Base-by-base conservation (phyloP, 73 alveolate species). In the Breviolum minutum region DNA sequence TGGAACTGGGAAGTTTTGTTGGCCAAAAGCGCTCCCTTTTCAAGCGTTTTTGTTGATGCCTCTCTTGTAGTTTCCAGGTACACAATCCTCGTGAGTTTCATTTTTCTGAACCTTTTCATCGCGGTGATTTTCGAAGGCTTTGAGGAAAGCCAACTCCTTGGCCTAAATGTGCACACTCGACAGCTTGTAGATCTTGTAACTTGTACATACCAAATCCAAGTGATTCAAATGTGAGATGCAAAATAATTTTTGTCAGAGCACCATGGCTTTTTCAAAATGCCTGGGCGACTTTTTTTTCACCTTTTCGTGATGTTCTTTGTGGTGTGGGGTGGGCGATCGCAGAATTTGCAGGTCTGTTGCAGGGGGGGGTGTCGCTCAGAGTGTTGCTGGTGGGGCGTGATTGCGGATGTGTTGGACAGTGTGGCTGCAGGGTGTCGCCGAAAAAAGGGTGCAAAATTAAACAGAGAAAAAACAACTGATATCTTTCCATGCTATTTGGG, bases 41-140 rank as follows among this genome's bases (percentile, higher is more conserved):
- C 64, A 13, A 7, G 62, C 7, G 63, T 22, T 32, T 29, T 32
- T 9, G 64, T 40, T 54, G 68, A 11, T 40, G 19, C 86, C 40
- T 20, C 61, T 20, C 54, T 2, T n/a, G 85, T n/a, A 62, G 24
- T 29, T 14, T 12, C 12, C 54, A 95, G 99, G 90, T 99, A 86
- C 95, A 95, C 99, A 80, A 29, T 99, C 71, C 85, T 95, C 16
- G 99, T 99, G 91, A 99, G 99, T 30, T 99, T 99, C 82, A 99
- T 99, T 32, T 83, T 99, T 83, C 77, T 99, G 82, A 99, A 99
- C 73, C 99, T 99, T 30, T 99, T 99, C 99, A 99, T 99, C 76
- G 99, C 99, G 32, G 98, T 99, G 80, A 99, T 99, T 69, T 80
- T 99, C 20, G 99, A 99, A 69, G 99, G 99, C 64, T 99, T 99